Base-by-base conservation (phyloP, 805 yeast genomes). In the Cyberlindnera sargentensis region DNA sequence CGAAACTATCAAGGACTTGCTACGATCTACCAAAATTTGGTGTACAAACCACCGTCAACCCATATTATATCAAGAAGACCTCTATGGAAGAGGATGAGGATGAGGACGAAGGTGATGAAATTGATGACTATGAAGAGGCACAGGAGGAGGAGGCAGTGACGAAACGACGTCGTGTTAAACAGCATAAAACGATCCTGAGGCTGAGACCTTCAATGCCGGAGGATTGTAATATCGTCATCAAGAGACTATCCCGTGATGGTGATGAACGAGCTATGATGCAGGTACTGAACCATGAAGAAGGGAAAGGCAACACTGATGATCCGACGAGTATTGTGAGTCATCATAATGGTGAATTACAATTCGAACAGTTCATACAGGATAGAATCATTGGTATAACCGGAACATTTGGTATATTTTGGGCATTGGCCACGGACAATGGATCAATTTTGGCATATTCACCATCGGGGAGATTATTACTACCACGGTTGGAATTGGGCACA, bases 1-100 rank as follows among this genome's bases (percentile, higher is more conserved):
- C 45, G 0, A 42, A 41, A 54, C 37, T 81, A 46, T 66, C 81
- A 11, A 62, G 70, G 47, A 45, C 80, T 25, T 47, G 74, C n/a
- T 67, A 73, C 48, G 60, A 66, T 2, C 55, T 84, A 5, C 93
- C 93, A 0, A 66, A 79, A 44, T 54, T 73, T 27, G 93, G 93
- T 1, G 55, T 84, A 1, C 82, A 75, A 41, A 73, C 89, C 0
- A 64, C 82, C 5, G 81, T 84, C 0, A 72, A 77, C 57, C 85
- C 89, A 0, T 61, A 72, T 10, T 66, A 72, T 42, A 45, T 65
- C 8, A 61, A 43, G 44, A 61, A 51, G 58, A 66, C 54, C 4
- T 50, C 53, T 6, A 40, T 44, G 4, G 55, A 56, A 15, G 55
- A 55, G 11, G 56, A 47, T 5, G 60, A 48, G 6, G 60, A 52